Evolutionary conservation across 805 yeast genomes (phyloP).

Genomic region (Lipomyces japonicus): DNA sequence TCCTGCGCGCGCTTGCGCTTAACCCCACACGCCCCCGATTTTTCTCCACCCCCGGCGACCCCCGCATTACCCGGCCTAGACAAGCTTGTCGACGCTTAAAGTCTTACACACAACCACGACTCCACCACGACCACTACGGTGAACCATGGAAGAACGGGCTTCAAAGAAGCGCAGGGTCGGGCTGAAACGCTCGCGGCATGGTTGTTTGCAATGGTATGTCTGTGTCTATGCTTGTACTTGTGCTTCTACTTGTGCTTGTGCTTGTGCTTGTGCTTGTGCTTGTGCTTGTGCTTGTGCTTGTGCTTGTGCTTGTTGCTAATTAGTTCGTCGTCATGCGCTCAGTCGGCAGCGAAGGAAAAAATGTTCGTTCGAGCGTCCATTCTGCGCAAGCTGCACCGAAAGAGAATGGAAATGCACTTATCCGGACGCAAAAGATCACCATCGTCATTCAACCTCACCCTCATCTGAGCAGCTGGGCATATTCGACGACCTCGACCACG

Average conservation of each 20-base stretch:
- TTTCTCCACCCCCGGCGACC: too few species aligned
- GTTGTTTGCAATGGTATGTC: constrained; percentile 25
- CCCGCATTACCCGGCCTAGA: not conserved
- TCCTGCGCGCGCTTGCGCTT: not conserved
- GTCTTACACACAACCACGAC: not conserved
- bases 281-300: too few species aligned
- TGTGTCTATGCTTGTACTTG: too few species aligned
- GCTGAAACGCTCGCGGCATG: constrained; percentile 22
- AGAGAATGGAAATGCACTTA: constrained; percentile 21
- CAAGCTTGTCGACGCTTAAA: not conserved
- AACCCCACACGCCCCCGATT: not conserved
- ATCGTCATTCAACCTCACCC: not conserved
- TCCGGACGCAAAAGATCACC: constrained; percentile 2
- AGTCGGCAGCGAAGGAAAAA: constrained; percentile 27
- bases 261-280: too few species aligned
- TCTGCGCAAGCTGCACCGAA: constrained; percentile 22
- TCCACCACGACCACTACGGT: not conserved
- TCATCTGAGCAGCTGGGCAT: not conserved
- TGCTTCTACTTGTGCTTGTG: too few species aligned
- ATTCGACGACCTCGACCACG: not conserved
- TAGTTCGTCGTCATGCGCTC: not conserved
- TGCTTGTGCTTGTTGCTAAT: too few species aligned
- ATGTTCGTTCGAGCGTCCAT: constrained; percentile 18
- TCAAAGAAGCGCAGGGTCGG: constrained; percentile 7
- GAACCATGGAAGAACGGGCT: not conserved